Evolutionary conservation across 1,284 basidiomycete genomes (phyloP).

Genomic region (Phellopilus nigrolimitatus): DNA sequence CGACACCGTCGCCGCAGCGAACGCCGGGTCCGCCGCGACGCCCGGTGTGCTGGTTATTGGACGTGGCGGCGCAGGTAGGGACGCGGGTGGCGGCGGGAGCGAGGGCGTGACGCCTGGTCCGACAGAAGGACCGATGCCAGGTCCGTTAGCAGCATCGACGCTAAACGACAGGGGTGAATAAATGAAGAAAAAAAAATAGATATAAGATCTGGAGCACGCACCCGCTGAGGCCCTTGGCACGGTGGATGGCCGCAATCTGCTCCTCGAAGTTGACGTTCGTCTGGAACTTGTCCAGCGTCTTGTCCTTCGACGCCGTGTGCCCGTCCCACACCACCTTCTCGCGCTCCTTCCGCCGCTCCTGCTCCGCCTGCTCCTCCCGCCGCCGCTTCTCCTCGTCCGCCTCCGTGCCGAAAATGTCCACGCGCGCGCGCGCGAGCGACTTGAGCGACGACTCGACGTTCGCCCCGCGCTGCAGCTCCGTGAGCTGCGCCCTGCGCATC

Average conservation of each 20-base stretch:
- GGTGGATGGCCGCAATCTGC: constrained; percentile 91
- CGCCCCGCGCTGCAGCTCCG: constrained; percentile 83
- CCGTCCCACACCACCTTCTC: constrained; percentile 97
- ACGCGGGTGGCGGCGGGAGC: constrained; percentile 60
- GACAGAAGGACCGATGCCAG: constrained; percentile 76
- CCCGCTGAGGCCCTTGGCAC: constrained; percentile 82
- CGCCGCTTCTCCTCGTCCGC: constrained; percentile 85
- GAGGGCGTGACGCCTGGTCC: constrained; percentile 47
- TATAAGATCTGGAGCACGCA: constrained; percentile 39
- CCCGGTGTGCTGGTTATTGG: constrained; percentile 32
- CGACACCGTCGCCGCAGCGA: constrained; percentile 70
- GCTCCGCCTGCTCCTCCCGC: constrained; percentile 80
- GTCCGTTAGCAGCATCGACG: constrained; percentile 71
- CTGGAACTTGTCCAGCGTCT: constrained; percentile 86
- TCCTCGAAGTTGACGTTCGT: constrained; percentile 90
- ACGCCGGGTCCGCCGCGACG: constrained; percentile 44
- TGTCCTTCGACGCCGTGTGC: constrained; percentile 85
- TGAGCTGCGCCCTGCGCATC: constrained; percentile 84
- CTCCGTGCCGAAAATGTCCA: constrained; percentile 92
- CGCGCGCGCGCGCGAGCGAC: constrained; percentile 85
- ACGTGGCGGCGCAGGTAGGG: constrained; percentile 57
- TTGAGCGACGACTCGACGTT: constrained; percentile 90
- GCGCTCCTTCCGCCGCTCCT: constrained; percentile 71
- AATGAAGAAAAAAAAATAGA: constrained; percentile 12
- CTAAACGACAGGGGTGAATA: constrained; percentile 32